These are phyloP conservation scores for Tremella mesenterica DNA, from an alignment of 768 basidiomycete species.

Conservation along the genomic window DNA sequence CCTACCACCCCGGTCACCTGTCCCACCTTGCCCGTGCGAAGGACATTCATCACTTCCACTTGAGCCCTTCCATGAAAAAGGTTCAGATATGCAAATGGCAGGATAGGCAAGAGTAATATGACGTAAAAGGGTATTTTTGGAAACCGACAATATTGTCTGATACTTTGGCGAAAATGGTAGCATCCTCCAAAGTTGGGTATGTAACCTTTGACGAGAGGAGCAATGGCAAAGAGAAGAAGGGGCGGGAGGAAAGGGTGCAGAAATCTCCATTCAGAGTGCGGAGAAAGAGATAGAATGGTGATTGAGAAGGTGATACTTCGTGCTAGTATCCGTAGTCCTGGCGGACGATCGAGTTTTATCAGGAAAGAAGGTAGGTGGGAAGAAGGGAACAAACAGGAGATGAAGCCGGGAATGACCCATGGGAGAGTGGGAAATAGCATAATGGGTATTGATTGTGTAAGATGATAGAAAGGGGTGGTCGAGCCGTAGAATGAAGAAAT, in stretches of 20 bases:
- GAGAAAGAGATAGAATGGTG: conserved; percentile 63
- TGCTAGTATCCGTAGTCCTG: conserved; percentile 45
- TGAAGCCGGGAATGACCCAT: conserved; percentile 42
- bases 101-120: conserved; percentile 50
- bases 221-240: conserved; percentile 68
- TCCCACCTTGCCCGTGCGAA: conserved; percentile 34
- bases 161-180: conserved; percentile 5
- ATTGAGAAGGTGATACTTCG: conserved; percentile 57
- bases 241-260: conserved; percentile 82
- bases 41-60: conserved; percentile 64
- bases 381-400: conserved; percentile 13
- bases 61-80: conserved; percentile 72
- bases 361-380: background rate
- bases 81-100: conserved; percentile 61
- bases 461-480: conserved; percentile 79
- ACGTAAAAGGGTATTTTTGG: conserved; percentile 34
- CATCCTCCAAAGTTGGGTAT: conserved; percentile 13
- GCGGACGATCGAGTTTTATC: conserved; percentile 17
- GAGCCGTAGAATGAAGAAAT: conserved; percentile 89
- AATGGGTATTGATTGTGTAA: conserved; percentile 76
- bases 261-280: conserved; percentile 98
- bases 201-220: conserved; percentile 56
- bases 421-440: conserved; percentile 63
- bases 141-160: conserved; percentile 27
- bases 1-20: conserved; percentile 60